Base-by-base conservation (phyloP, 495 filamentous ascomycete genomes). In the Trichocladium uniseriatum region DNA sequence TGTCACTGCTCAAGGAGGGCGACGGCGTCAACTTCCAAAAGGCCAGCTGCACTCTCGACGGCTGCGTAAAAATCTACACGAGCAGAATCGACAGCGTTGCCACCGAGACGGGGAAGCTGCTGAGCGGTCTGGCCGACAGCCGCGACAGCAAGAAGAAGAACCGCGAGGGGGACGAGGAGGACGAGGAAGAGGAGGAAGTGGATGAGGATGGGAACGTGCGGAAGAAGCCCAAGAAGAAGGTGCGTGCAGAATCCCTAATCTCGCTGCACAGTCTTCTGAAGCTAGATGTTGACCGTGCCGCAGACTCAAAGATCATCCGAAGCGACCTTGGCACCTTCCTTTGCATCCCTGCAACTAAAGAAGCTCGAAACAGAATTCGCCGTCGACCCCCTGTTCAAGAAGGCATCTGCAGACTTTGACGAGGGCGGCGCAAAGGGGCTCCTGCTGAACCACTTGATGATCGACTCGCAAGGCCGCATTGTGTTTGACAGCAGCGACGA, bases 1-100 rank as follows among this genome's bases (percentile, higher is more conserved):
- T 99, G 94, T 95, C 89, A 5, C 69, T 99, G 31, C 75, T 99
- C 21, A 92, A 91, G 61, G 94, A 97, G 61, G 92, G 92, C 31
- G 90, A 99, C 48, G 82, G 89, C 11, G 91, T 99, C 62, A 97
- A 99, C 62, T 99, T 99, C 61, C 94, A 97, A 60, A 94, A 94
- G 62, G 92, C 92, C 24, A 96, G 90, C 71, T 97, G 91, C 67
- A 99, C 92, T 9, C 74, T 99, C 19, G 92, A 99, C 68, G 92
- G 92, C 14, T 99, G 92, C 62, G 90, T 99, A 54, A 99, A 99
- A 73, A 97, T 99, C 60, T 99, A 99, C 63, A 99, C 92, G 9
- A 95, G 87, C 68, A 77, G 92, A 72, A 90, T 99, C 20, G 92
- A 99, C 69, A 96, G 92, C 60, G 94, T 99, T 38, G 92, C 94